Base-by-base conservation (phyloP, 805 yeast genomes). In the Pichia occidentalis region DNA sequence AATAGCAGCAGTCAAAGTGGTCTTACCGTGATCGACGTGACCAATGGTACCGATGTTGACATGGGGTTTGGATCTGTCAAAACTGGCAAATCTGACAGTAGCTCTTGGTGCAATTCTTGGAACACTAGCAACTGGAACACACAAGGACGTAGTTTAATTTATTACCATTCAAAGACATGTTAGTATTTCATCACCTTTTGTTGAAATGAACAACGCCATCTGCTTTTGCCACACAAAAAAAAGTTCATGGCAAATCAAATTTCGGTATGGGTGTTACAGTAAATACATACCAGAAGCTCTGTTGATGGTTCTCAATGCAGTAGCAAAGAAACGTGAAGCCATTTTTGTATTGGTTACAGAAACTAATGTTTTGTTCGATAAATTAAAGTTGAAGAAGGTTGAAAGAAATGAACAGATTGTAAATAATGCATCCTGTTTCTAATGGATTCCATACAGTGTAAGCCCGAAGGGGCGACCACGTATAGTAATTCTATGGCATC, bases 1-100 rank as follows among this genome's bases (percentile, higher is more conserved):
- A 73, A 90, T 88, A 56, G 97, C 97, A 50, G 97, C 98, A 44
- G 98, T 92, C 60, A 90, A 74, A 39, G 97, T 88, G 55, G 97
- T 88, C 70, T 90, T 90, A 67, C 98, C 98, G 68, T 90, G 97
- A 71, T 90, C 98, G 51, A 90, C 97, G 65, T 90, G 97, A 52
- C 97, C 97, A 63, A 90, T 90, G 61, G 97, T 90, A 70, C 97
- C 98, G 53, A 90, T 75, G 69, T 90, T 90, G 53, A 90, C 80
- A 63, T 90, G 97, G 34, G 97, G 97, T 72, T 92, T 92, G 52
- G 87, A 73, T 71, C 98, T 90, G 65, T 83, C 84, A 62, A 90
- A 92, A 34, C 90, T 74, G 7, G 95, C 95, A 43, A 43, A 51
- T 54, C 63, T 57, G 32, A 53, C 53, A 34, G 48, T 45, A 25